Base-by-base conservation (phyloP, 352 stramenopile genomes). In the Globisporangium carolinianum region DNA sequence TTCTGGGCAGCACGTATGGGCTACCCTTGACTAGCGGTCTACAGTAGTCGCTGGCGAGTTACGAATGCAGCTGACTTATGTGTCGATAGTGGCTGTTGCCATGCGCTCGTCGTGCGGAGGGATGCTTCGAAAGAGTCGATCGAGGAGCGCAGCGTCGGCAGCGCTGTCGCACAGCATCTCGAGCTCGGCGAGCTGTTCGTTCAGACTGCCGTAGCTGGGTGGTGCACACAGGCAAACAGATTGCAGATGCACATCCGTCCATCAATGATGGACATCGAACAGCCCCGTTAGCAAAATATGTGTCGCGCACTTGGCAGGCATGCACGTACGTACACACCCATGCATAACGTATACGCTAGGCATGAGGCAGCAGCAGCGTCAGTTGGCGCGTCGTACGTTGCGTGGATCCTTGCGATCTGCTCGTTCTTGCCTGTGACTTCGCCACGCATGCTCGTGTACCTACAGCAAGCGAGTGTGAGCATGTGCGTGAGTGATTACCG, bases 41-140 rank as follows among this genome's bases (percentile, higher is more conserved):
- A 2, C 24, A 24, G 24, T 24, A 24, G 24, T 24, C 24, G 24
- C 24, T 24, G 24, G 24, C 24, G 24, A 24, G 24, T 24, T 24
- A 24, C 24, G 24, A 24, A 24, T 24, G 24, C 24, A 24, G 24
- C 1, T 48, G 39, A 24, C 45, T 58, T 6, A 58, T 45, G 47
- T 56, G 36, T 38, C 51, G 37, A 12, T 51, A 11, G 8, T 60
- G 5, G 56, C 47, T 42, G 17, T 57, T 38, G 55, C 37, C 32
- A 66, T 52, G 4, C 70, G 56, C 35, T 73, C 70, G 39, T 81
- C 57, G 42, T 86, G 65, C 0, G 52, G 51, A 36, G 72, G 73
- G 32, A 89, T 83, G 6, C 52, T 68, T 48, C 63, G 62, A 56
- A 76, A 88, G 48, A 88, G 61, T 42, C 75, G 63, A 0, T 90